Evolutionary conservation across 306 rosid species (phyloP).

Genomic region (Oxytropis ochrocephala): DNA sequence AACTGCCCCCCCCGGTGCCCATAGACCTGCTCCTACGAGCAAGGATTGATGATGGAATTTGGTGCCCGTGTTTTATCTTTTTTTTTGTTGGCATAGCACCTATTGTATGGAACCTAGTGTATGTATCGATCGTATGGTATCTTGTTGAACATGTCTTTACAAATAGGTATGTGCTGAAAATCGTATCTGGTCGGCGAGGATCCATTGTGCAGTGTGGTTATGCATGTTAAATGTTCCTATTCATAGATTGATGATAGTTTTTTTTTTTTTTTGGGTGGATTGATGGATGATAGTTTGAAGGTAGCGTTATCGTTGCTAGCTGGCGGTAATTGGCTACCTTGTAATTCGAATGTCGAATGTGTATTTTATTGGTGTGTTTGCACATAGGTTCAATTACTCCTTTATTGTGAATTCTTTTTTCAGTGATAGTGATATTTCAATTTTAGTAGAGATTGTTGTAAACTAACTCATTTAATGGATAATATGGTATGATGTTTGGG

Average conservation of each 20-base stretch:
- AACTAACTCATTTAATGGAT: not conserved
- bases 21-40: constrained; percentile 54
- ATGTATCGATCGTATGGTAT: constrained; percentile 33
- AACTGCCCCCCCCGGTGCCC: constrained; percentile 92
- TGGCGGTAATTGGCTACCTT: constrained; percentile 27
- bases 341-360: constrained; percentile 13
- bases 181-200: constrained; percentile 16
- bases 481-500: not conserved
- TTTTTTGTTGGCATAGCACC: not conserved
- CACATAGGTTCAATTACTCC: not conserved
- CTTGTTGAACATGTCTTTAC: constrained; percentile 15
- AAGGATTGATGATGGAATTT: constrained; percentile 45
- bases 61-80: not conserved
- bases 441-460: constrained; percentile 13
- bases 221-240: constrained; percentile 24
- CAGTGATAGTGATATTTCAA: not conserved
- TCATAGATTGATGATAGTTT: constrained; percentile 28
- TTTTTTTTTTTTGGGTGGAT: too few species aligned
- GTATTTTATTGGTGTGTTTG: constrained; percentile 21
- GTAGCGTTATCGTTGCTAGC: constrained; percentile 23
- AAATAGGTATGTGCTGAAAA: constrained; percentile 21
- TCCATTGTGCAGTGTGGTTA: constrained; percentile 17
- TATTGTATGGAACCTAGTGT: constrained; percentile 16
- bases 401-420: not conserved
- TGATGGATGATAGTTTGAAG: constrained; percentile 29